Conservation (phyloP, 805 yeast species). For the Saccharomyces mikatae region DNA sequence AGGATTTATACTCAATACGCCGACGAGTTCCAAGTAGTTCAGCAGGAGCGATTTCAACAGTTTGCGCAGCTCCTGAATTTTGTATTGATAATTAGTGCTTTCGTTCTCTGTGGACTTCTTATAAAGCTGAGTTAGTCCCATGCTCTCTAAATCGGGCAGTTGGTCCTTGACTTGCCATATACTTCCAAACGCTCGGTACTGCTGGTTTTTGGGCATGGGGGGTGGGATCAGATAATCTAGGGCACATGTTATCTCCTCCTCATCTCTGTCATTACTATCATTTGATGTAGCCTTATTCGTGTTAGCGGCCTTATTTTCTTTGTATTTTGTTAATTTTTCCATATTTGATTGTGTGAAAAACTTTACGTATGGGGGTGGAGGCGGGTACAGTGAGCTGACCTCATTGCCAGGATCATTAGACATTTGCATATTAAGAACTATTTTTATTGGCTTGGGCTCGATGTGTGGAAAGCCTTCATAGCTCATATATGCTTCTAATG, state of each 20-base stretch:
- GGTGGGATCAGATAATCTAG: slow-evolving; percentile 61
- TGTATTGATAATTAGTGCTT: slow-evolving; percentile 36
- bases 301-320: slow-evolving; percentile 15
- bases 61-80: slow-evolving; percentile 67
- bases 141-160: slow-evolving; percentile 63
- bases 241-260: slow-evolving; percentile 23
- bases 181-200: slow-evolving; percentile 83
- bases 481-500: neutral
- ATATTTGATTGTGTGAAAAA: slow-evolving; percentile 65
- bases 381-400: slow-evolving; percentile 77
- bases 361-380: slow-evolving; percentile 81
- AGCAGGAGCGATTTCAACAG: slow-evolving; percentile 69
- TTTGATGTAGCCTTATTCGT: slow-evolving; percentile 2
- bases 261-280: slow-evolving; percentile 30
- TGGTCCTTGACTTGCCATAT: slow-evolving; percentile 75
- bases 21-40: slow-evolving; percentile 75
- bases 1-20: slow-evolving; percentile 70
- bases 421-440: neutral
- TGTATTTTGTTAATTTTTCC: slow-evolving; percentile 32
- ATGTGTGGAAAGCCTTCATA: neutral
- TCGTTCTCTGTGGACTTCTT: slow-evolving; percentile 18
- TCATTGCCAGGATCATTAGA: slow-evolving; percentile 20
- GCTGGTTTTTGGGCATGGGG: slow-evolving; percentile 46
- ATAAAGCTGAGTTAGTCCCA: slow-evolving; percentile 74
- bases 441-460: neutral